phyloP scores from a whole-genome alignment of 2,329 filamentous ascomycete genomes.

The Zymoseptoria ardabiliae region DNA sequence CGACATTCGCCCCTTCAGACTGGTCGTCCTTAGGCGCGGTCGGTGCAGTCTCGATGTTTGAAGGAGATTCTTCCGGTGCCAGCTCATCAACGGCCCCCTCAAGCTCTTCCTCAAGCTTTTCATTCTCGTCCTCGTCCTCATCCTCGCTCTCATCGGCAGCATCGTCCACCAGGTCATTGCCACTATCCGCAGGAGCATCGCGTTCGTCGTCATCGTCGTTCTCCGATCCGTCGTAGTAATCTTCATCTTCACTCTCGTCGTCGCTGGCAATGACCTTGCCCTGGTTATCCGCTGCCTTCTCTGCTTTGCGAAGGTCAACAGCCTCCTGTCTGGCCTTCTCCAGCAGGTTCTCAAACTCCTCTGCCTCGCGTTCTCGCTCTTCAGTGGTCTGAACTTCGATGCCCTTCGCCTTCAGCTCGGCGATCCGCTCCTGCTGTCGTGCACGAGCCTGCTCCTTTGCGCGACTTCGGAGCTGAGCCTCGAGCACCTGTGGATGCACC shows the following conservation, averaged over 20 bases:
- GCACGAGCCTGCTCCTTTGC: constrained; percentile 72
- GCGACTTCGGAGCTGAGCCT: constrained; percentile 58
- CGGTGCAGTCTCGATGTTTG: neutral
- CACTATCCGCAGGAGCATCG: neutral
- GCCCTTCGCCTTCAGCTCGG: constrained; percentile 70
- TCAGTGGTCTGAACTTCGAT: constrained; percentile 76
- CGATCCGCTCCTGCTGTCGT: constrained; percentile 70
- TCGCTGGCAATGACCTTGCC: constrained; percentile 42
- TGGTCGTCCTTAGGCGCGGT: neutral
- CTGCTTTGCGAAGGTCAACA: constrained; percentile 67
- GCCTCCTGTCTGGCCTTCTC: constrained; percentile 77
- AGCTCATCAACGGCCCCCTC: constrained; percentile 16
- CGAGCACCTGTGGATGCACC: constrained; percentile 64
- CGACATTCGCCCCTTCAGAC: neutral
- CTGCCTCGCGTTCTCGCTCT: constrained; percentile 74
- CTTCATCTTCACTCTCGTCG: constrained; percentile 50
- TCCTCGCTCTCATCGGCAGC: constrained; percentile 16
- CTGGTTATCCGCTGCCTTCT: constrained; percentile 51
- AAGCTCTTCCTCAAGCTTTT: constrained; percentile 18
- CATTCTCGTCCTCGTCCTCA: constrained; percentile 33
- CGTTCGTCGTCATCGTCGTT: constrained; percentile 12
- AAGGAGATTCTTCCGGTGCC: constrained; percentile 9
- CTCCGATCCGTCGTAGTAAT: constrained; percentile 26
- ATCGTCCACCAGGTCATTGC: constrained; percentile 14
- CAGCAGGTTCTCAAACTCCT: constrained; percentile 79